Conservation (phyloP, 2,329 filamentous ascomycete genomes). For the Orbilia oligospora region DNA sequence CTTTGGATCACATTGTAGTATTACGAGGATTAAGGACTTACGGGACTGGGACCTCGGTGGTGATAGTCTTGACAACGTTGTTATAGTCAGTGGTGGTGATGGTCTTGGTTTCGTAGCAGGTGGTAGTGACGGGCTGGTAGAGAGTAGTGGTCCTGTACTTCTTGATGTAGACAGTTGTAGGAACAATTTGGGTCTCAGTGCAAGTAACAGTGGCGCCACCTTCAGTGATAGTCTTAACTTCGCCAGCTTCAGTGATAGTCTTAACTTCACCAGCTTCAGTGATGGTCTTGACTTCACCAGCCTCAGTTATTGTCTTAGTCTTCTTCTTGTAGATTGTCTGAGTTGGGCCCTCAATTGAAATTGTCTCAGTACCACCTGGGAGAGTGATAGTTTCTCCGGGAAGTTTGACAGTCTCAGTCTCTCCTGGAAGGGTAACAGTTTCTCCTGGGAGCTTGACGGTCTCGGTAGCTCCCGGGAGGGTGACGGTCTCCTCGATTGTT, state of each 20-base stretch:
- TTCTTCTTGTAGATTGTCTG: slow-evolving; percentile 47
- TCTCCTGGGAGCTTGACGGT: slow-evolving; percentile 31
- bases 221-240: slow-evolving; percentile 26
- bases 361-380: slow-evolving; percentile 32
- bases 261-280: slow-evolving; percentile 20
- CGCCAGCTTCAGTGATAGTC: slow-evolving; percentile 4
- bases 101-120: slow-evolving; percentile 39
- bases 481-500: slow-evolving; percentile 18
- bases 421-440: slow-evolving; percentile 29
- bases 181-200: slow-evolving; percentile 51
- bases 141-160: slow-evolving; percentile 46
- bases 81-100: slow-evolving; percentile 47
- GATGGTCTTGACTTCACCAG: slow-evolving; percentile 16
- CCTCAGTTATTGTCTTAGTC: slow-evolving; percentile 24
- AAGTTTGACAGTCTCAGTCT: slow-evolving; percentile 29
- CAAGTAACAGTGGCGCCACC: slow-evolving; percentile 37
- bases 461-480: slow-evolving; percentile 7
- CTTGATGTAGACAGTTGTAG: slow-evolving; percentile 49
- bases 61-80: slow-evolving; percentile 44
- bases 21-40: not conserved
- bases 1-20: not conserved
- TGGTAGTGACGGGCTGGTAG: slow-evolving; percentile 47
- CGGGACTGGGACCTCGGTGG: slow-evolving; percentile 35
- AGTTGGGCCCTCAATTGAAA: slow-evolving; percentile 36
- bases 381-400: slow-evolving; percentile 36